Evolutionary conservation across 176 grass and related monocot genomes (phyloP).

Genomic region (Leersia perrieri): DNA sequence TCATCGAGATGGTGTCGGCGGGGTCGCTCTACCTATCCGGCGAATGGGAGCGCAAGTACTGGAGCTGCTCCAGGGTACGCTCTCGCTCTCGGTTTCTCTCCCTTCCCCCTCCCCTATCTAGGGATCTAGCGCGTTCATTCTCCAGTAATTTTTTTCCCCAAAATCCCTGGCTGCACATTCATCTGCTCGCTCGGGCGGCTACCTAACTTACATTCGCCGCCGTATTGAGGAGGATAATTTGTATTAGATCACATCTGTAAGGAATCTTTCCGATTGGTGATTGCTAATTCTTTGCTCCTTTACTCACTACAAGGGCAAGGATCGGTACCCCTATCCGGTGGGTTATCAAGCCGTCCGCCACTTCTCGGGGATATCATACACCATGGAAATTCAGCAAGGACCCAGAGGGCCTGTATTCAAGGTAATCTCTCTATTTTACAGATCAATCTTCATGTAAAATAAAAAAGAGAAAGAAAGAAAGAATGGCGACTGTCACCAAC

Average conservation of each 20-base stretch:
- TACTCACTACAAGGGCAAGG: constrained; percentile 61
- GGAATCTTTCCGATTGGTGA: neutral
- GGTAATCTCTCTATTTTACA: constrained; percentile 23
- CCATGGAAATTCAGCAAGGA: constrained; percentile 77
- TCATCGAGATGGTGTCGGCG: constrained; percentile 70
- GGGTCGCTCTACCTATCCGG: constrained; percentile 56
- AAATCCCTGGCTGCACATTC: neutral
- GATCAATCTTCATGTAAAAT: neutral
- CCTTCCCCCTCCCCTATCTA: neutral
- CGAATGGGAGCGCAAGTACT: constrained; percentile 85
- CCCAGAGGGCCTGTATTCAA: constrained; percentile 68
- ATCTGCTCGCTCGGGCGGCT: neutral
- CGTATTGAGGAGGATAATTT: too few species aligned
- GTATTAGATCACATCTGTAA: constrained; percentile 6
- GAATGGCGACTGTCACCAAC: too few species aligned
- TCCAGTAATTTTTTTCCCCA: neutral
- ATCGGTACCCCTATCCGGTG: constrained; percentile 78
- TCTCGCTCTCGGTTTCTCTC: too few species aligned
- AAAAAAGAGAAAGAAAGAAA: constrained; percentile 6
- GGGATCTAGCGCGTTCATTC: neutral
- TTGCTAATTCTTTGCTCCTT: constrained; percentile 16
- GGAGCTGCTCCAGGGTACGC: constrained; percentile 82
- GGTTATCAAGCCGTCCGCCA: constrained; percentile 64
- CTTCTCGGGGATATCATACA: constrained; percentile 58
- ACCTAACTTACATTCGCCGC: too few species aligned